Conservation (phyloP, 2,329 filamentous ascomycete genomes). For the Daldinia sp. region DNA sequence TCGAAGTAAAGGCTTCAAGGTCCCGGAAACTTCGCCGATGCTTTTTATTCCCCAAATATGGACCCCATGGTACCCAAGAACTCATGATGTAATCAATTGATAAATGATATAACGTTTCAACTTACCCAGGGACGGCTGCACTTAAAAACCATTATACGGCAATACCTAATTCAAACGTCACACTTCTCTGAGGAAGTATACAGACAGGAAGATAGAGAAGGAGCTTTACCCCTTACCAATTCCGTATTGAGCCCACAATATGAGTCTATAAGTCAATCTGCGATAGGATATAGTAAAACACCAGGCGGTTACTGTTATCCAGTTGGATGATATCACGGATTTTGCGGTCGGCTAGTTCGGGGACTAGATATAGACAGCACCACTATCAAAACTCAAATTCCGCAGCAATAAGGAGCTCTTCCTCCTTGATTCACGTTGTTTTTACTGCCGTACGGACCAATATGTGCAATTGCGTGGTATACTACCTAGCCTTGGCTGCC, state of each 20-base stretch:
- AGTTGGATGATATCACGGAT: slow-evolving; percentile 37
- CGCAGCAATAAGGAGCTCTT: not conserved
- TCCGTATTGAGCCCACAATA: not conserved
- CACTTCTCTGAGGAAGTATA: not conserved
- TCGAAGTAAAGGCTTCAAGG: not conserved
- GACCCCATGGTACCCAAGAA: too few species aligned
- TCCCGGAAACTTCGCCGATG: not conserved
- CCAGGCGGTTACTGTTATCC: not conserved
- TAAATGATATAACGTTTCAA: not conserved
- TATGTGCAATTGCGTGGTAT: not conserved
- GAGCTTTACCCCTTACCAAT: not conserved
- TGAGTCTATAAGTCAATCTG: not conserved
- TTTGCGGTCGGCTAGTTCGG: slow-evolving; percentile 1
- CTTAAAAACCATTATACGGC: not conserved
- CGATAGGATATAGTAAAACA: not conserved
- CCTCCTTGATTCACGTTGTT: not conserved
- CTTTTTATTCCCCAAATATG: not conserved
- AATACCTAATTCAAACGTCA: not conserved
- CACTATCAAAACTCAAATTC: slow-evolving; percentile 16
- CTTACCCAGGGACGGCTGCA: not conserved
- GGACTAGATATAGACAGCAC: slow-evolving; percentile 11
- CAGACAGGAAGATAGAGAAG: not conserved
- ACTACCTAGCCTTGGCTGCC: not conserved
- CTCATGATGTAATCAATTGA: not conserved
- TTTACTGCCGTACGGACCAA: not conserved